Evolutionary conservation across 2,329 filamentous ascomycete species (phyloP).

Genomic region (Claviceps fusiformis): DNA sequence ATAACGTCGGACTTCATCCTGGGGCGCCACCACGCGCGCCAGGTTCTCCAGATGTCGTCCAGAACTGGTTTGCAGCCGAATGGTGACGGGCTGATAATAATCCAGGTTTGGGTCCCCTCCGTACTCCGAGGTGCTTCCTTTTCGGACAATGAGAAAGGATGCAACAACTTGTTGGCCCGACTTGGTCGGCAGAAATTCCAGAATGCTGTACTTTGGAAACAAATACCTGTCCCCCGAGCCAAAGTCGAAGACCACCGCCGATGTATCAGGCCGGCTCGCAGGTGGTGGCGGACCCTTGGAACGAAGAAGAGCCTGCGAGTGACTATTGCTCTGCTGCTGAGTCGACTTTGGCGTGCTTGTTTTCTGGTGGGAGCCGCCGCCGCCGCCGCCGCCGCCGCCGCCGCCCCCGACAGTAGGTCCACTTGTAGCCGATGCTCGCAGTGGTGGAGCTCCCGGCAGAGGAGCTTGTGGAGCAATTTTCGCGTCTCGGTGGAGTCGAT

Average conservation of each 20-base stretch:
- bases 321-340: constrained; percentile 21
- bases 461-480: constrained; percentile 21
- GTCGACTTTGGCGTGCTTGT: constrained; percentile 15
- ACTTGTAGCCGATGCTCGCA: constrained; percentile 17
- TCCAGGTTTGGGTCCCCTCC: constrained; percentile 50
- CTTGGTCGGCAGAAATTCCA: constrained; percentile 46
- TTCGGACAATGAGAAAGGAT: constrained; percentile 65
- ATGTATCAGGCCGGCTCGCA: constrained; percentile 42
- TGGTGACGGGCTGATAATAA: constrained; percentile 64
- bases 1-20: constrained; percentile 49
- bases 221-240: constrained; percentile 62
- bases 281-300: constrained; percentile 47
- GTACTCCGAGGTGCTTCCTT: constrained; percentile 53
- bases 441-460: constrained; percentile 14
- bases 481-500: constrained; percentile 31
- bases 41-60: constrained; percentile 48
- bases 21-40: constrained; percentile 45
- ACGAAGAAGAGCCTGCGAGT: constrained; percentile 39
- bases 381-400: not conserved
- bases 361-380: constrained; percentile 18
- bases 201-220: constrained; percentile 65
- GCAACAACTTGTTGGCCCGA: constrained; percentile 50
- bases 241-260: constrained; percentile 59
- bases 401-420: constrained; percentile 5
- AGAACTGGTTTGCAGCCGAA: constrained; percentile 41